Base-by-base conservation (phyloP, 2,329 filamentous ascomycete genomes). In the Colletotrichum karsti region DNA sequence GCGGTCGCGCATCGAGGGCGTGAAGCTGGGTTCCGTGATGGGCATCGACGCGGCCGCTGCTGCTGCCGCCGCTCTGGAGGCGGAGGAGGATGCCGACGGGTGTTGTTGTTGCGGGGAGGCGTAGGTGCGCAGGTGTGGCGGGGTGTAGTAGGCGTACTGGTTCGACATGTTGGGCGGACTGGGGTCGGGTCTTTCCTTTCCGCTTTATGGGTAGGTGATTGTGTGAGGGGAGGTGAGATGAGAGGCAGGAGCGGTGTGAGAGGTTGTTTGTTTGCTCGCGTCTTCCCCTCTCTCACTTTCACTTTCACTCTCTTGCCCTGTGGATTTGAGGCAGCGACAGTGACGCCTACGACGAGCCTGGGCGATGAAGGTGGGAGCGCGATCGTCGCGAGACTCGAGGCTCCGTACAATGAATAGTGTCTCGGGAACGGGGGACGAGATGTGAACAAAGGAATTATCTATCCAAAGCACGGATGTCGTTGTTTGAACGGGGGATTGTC, bases 1-100 rank as follows among this genome's bases (percentile, higher is more conserved):
- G 6, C 82, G 82, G 74, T 90, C 87, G 72, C 86, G 85, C 85
- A 87, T 87, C 66, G 80, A 76, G 20, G 80, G 71, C 0, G 85
- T 87, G 75, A 87, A 85, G 57, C 66, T 57, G 28, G 54, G 58
- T 63, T 57, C 60, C 30, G 83, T 22, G 24, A 51, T 51, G 15
- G 46, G 46, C n/a, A n/a, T n/a, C n/a, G n/a, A n/a, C 24, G 24
- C 46, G 22, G 24, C 46, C 8, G 61, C 46, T 39, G 26, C 24
- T 41, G 57, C 13, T 18, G 37, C n/a, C 83, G 83, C 39, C 81
- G 80, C 44, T 55, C 59, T 26, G 46, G 18, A 33, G 56, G 15
- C 33, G 33, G 60, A 54, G n/a, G 67, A 59, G 8, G 63, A 55
- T 7, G 60, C 42, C 20, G 67, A 57, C 20, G 39, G 37, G 13